Evolutionary conservation across 345 rosid genomes (phyloP).

Genomic region (Isatis tinctoria): DNA sequence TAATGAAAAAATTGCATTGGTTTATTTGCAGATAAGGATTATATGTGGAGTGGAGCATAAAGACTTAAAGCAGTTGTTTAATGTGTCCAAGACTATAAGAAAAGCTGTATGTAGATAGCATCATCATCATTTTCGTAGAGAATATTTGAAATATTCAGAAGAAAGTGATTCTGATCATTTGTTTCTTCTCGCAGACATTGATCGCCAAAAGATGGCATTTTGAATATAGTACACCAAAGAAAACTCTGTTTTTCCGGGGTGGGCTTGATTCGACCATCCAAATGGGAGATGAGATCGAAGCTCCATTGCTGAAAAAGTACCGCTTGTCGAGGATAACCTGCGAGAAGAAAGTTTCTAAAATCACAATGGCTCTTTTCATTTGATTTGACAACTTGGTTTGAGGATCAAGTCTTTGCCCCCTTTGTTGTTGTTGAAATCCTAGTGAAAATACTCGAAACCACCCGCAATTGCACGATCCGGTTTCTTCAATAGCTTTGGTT

Average conservation of each 20-base stretch:
- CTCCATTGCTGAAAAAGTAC: constrained; percentile 39
- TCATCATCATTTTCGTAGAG: neutral
- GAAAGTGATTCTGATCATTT: neutral
- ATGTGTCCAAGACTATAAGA: constrained; percentile 60
- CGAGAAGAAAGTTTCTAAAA: constrained; percentile 37
- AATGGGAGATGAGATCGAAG: constrained; percentile 37
- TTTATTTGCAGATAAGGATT: constrained; percentile 48
- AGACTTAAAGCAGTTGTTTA: constrained; percentile 63
- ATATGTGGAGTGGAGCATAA: constrained; percentile 66
- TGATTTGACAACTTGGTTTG: neutral
- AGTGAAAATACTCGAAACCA: neutral
- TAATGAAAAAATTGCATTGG: neutral
- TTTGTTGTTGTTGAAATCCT: neutral
- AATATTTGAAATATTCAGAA: neutral
- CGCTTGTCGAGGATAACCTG: constrained; percentile 23
- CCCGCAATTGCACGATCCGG: neutral
- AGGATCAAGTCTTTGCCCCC: neutral
- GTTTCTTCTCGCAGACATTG: constrained; percentile 38
- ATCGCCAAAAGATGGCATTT: constrained; percentile 59
- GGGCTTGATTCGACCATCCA: constrained; percentile 33
- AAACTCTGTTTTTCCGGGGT: constrained; percentile 41
- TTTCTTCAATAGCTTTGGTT: constrained; percentile 17
- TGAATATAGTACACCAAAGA: constrained; percentile 60
- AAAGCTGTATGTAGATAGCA: constrained; percentile 58
- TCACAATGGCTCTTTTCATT: constrained; percentile 41